Evolutionary conservation across 176 grass and related monocot species (phyloP).

Genomic region (Aegilops umbellulata): DNA sequence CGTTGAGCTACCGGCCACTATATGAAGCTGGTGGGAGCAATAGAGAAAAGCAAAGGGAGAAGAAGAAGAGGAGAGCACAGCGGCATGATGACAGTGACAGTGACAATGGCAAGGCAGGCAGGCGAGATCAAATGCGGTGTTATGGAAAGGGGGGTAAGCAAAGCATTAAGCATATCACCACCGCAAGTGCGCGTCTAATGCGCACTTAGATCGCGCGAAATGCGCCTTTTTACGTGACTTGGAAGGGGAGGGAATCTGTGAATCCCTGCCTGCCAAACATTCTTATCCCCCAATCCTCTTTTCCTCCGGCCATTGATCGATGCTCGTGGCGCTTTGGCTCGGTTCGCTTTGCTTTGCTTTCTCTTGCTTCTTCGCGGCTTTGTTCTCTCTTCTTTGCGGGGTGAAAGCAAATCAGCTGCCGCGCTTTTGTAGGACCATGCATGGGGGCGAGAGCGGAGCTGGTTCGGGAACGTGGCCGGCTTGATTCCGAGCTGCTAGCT

Average conservation of each 20-base stretch:
- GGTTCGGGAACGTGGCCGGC: slow-evolving; percentile 45
- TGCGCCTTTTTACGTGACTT: slow-evolving; percentile 2
- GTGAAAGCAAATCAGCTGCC: slow-evolving; percentile 68
- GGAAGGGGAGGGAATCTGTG: slow-evolving; percentile 21
- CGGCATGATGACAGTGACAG: slow-evolving; percentile 22
- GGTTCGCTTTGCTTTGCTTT: not conserved
- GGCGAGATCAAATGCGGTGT: not conserved
- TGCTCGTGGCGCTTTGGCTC: slow-evolving; percentile 1
- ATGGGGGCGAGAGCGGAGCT: slow-evolving; percentile 41
- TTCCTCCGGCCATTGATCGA: slow-evolving; percentile 31
- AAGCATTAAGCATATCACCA: not conserved
- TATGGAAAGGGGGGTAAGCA: not conserved
- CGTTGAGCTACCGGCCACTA: not conserved
- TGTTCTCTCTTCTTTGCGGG: slow-evolving; percentile 53
- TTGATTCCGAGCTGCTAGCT: slow-evolving; percentile 46
- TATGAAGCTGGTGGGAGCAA: slow-evolving; percentile 11
- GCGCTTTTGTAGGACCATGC: slow-evolving; percentile 77
- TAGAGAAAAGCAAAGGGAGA: slow-evolving; percentile 20
- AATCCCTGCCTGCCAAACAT: slow-evolving; percentile 31
- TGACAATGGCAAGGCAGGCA: slow-evolving; percentile 18
- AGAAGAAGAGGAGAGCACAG: not conserved
- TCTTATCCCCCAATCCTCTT: slow-evolving; percentile 25
- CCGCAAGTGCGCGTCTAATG: slow-evolving; percentile 9
- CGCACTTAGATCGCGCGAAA: not conserved
- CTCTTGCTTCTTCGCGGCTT: slow-evolving; percentile 25